Evolutionary conservation across 352 stramenopile species (phyloP).

Genomic region (Hyaloperonospora brassicae): DNA sequence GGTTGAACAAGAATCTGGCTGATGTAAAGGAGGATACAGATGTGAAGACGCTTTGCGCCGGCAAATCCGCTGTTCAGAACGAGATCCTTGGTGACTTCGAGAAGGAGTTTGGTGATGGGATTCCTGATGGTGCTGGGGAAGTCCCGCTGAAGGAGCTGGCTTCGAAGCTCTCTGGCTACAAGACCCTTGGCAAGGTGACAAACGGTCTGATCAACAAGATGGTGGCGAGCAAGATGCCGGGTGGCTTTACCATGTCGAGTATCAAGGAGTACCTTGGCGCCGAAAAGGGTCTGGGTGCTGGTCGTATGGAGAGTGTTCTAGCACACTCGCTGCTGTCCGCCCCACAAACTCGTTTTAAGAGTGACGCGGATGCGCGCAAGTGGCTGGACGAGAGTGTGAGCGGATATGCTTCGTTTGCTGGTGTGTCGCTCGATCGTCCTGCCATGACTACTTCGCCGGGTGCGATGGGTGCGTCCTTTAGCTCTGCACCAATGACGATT

Average conservation of each 20-base stretch:
- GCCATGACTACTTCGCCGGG: slow-evolving; percentile 18
- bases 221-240: slow-evolving; percentile 75
- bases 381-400: slow-evolving; percentile 73
- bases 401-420: slow-evolving; percentile 65
- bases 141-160: slow-evolving; percentile 66
- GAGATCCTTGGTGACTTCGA: slow-evolving; percentile 84
- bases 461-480: slow-evolving; percentile 32
- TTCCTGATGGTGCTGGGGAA: slow-evolving; percentile 65
- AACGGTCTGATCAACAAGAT: slow-evolving; percentile 60
- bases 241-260: slow-evolving; percentile 74
- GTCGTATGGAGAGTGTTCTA: slow-evolving; percentile 71
- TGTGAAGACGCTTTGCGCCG: slow-evolving; percentile 71
- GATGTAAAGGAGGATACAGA: slow-evolving; percentile 68
- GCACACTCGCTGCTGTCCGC: slow-evolving; percentile 54
- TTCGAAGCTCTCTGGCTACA: slow-evolving; percentile 63
- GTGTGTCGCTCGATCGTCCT: slow-evolving; percentile 46
- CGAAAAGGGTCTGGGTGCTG: slow-evolving; percentile 54
- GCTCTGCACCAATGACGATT: slow-evolving; percentile 33
- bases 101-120: slow-evolving; percentile 72
- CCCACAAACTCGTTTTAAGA: slow-evolving; percentile 60
- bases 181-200: slow-evolving; percentile 58
- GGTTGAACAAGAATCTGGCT: slow-evolving; percentile 61
- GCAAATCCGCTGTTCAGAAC: slow-evolving; percentile 84
- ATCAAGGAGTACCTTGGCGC: slow-evolving; percentile 60
- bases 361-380: slow-evolving; percentile 57